Base-by-base conservation (phyloP, 2,329 filamentous ascomycete species). In the Ophiostoma fasciatum region DNA sequence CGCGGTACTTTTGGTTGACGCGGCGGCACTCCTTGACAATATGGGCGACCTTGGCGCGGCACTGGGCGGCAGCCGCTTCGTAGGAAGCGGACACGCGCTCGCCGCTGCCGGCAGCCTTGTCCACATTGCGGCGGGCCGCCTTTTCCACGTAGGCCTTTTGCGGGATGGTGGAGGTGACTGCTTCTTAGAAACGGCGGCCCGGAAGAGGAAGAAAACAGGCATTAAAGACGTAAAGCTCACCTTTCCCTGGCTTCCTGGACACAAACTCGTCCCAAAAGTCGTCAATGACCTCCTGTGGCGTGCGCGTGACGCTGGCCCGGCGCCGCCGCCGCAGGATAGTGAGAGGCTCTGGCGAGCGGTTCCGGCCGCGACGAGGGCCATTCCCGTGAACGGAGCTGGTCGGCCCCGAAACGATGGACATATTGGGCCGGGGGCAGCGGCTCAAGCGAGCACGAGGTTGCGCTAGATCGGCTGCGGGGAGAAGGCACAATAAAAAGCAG, bases 1-100 rank as follows among this genome's bases (percentile, higher is more conserved):
- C 83, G 13, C 78, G 71, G 51, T 92, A 94, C 55, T 84, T 88
- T 49, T 84, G 78, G 55, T 93, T 93, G 39, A 84, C 63, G 8
- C 81, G 69, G 17, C 74, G 66, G 52, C 83, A 92, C 49, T 76
- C 71, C 39, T 63, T 62, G 33, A 72, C 63, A 40, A 77, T 76
- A 51, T 72, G 69, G 19, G 61, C 64, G 4, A 67, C 79, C 58
- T 68, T 81, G 38, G 68, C 69, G 36, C 62, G 65, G 56, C 83
- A 92, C 39, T 77, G 69, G 17, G 67, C 67, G 4, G 66, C 72
- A 0, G 82, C 82, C 47, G 82, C 72, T 36, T 83, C 73, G 49
- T 83, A 90, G 0, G 78, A 82, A 15, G 45, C 41, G 30, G 71
- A 63, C 0, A 73, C 72, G 40, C 67, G 71, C 36, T 70, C 63